A percentile compares a stretch with the other conserved stretches of the same genome.
Evolutionary conservation across 2,329 filamentous ascomycete genomes (phyloP).

Genomic region (Aspergillus tamarii): DNA sequence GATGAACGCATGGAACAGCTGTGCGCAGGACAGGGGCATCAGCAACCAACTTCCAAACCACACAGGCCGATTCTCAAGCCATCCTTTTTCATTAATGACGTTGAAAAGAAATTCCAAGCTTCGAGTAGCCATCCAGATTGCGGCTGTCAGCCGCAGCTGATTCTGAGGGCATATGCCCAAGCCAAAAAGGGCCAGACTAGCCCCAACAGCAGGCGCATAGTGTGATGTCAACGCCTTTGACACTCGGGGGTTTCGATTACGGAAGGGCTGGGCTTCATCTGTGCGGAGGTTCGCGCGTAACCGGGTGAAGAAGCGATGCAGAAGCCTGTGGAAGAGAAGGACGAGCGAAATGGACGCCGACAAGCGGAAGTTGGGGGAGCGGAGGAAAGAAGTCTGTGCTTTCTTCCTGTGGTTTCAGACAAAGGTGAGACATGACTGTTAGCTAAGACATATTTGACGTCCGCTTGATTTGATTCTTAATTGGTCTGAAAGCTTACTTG

Average conservation of each 20-base stretch:
- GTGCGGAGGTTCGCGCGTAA: constrained; percentile 78
- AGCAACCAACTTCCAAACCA: constrained; percentile 86
- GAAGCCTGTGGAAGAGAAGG: constrained; percentile 82
- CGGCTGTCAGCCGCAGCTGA: constrained; percentile 75
- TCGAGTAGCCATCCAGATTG: constrained; percentile 79
- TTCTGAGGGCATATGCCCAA: constrained; percentile 74
- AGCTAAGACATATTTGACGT: not conserved
- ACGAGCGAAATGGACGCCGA: constrained; percentile 83
- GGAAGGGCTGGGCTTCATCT: constrained; percentile 78
- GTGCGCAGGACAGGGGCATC: constrained; percentile 75
- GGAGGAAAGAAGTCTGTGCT: constrained; percentile 45
- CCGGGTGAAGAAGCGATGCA: constrained; percentile 86
- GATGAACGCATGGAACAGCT: constrained; percentile 74
- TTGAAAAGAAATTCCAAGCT: constrained; percentile 89
- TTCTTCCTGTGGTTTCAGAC: constrained; percentile 33
- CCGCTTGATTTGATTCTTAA: not conserved
- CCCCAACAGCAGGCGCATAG: constrained; percentile 86
- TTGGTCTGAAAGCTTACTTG: constrained; percentile 25
- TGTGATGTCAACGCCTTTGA: constrained; percentile 75
- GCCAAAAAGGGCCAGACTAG: constrained; percentile 81
- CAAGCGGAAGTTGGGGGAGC: constrained; percentile 72
- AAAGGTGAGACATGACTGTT: not conserved
- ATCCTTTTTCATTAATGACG: constrained; percentile 72
- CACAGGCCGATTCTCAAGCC: constrained; percentile 70
- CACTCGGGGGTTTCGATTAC: constrained; percentile 77